Conservation (phyloP, 1,139 yeast species). For the Saccharomyces pastorianus region DNA sequence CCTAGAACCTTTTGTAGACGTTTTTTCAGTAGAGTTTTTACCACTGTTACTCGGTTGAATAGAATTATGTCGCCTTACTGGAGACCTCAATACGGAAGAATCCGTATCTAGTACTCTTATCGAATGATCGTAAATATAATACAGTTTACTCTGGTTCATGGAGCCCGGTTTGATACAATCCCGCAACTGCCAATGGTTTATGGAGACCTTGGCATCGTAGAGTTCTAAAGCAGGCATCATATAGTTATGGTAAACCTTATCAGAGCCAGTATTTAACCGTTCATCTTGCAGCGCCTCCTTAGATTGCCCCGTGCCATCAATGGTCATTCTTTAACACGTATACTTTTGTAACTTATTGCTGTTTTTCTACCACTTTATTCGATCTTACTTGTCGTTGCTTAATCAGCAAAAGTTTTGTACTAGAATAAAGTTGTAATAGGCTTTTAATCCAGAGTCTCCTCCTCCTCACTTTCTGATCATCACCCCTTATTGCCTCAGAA, state of each 20-base stretch:
- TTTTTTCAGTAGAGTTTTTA: not conserved
- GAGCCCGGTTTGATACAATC: slow-evolving; percentile 55
- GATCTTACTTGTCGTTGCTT: not conserved
- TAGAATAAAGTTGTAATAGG: not conserved
- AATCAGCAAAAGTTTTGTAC: not conserved
- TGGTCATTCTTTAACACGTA: slow-evolving; percentile 14
- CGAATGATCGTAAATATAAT: slow-evolving; percentile 43
- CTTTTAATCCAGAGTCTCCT: not conserved
- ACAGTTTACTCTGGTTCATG: slow-evolving; percentile 34
- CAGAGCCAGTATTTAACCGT: slow-evolving; percentile 23
- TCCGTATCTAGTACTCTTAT: slow-evolving; percentile 40
- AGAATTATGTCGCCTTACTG: slow-evolving; percentile 2
- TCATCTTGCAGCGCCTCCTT: slow-evolving; percentile 16
- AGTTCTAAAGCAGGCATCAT: slow-evolving; percentile 30
- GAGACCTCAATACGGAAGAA: slow-evolving; percentile 3
- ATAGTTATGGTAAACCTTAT: slow-evolving; percentile 28
- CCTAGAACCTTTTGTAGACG: slow-evolving; percentile 1
- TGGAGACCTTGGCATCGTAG: slow-evolving; percentile 29
- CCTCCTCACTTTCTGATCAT: not conserved
- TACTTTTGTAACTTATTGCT: not conserved
- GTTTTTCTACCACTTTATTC: not conserved
- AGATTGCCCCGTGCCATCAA: slow-evolving; percentile 11
- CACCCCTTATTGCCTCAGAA: not conserved
- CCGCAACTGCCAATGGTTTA: slow-evolving; percentile 81
- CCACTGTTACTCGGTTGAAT: not conserved